phyloP scores from a whole-genome alignment of 768 basidiomycete species.

The Kwoniella dejecticola region DNA sequence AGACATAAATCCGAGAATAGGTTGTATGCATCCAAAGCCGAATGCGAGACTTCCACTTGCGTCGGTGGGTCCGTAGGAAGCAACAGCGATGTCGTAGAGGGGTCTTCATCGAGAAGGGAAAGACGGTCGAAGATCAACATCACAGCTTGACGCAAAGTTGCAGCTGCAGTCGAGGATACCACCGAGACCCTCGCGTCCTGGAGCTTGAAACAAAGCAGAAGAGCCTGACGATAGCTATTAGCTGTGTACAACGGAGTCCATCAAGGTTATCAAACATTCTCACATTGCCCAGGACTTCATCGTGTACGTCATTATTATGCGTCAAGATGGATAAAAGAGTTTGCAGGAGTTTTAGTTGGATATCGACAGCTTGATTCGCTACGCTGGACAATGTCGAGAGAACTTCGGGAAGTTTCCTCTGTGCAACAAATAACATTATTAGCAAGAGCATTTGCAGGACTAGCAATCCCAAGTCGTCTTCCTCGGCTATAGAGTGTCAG shows the following conservation, averaged over 20 bases:
- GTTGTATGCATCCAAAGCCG: conserved; percentile 78
- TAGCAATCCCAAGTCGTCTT: background rate
- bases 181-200: conserved; percentile 95
- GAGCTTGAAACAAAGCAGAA: conserved; percentile 90
- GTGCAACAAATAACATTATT: conserved; percentile 27
- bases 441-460: background rate
- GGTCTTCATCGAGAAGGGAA: conserved; percentile 18
- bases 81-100: conserved; percentile 17
- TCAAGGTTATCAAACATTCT: conserved; percentile 49
- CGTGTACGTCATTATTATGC: conserved; percentile 80
- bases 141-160: conserved; percentile 89
- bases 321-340: conserved; percentile 88
- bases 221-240: conserved; percentile 62
- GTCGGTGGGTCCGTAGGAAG: conserved; percentile 31
- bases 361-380: conserved; percentile 92
- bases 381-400: conserved; percentile 83
- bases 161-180: conserved; percentile 94
- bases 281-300: conserved; percentile 77
- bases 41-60: conserved; percentile 64
- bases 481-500: background rate
- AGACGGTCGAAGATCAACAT: conserved; percentile 99
- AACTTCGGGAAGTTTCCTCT: conserved; percentile 74
- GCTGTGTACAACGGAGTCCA: background rate
- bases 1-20: conserved; percentile 92
- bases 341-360: conserved; percentile 90